phyloP scores from a whole-genome alignment of 225 moss, liverwort and hornwort genomes.

The Lunularia cruciata region DNA sequence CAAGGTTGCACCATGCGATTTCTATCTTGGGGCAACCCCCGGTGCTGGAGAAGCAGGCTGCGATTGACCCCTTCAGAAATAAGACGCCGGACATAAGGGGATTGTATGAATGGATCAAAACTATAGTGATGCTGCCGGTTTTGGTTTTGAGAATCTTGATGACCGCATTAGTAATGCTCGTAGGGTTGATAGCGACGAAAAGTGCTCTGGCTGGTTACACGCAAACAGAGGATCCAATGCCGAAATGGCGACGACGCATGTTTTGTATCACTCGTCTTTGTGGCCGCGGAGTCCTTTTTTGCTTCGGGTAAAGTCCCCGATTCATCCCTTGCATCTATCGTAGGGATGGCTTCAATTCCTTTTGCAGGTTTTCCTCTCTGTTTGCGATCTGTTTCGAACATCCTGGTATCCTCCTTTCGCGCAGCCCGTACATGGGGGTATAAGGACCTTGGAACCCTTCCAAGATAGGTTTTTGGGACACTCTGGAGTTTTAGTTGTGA shows the following conservation, averaged over 20 bases:
- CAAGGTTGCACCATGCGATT: constrained; percentile 49
- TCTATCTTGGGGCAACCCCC: constrained; percentile 52
- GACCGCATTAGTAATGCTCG: constrained; percentile 49
- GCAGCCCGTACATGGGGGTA: too few species aligned
- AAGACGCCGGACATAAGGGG: constrained; percentile 58
- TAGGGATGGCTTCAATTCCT: background rate
- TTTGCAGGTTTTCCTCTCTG: background rate
- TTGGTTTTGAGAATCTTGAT: constrained; percentile 60
- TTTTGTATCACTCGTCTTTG: constrained; percentile 72
- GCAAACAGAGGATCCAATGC: constrained; percentile 45
- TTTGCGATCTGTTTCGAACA: too few species aligned
- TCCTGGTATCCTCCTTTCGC: too few species aligned
- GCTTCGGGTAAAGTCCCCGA: constrained; percentile 59
- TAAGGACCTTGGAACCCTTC: too few species aligned
- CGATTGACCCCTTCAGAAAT: constrained; percentile 76
- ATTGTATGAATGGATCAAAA: constrained; percentile 65
- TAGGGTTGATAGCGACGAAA: constrained; percentile 61
- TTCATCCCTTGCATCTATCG: background rate
- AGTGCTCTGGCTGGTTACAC: constrained; percentile 61
- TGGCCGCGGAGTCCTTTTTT: constrained; percentile 67
- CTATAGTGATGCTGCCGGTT: constrained; percentile 58
- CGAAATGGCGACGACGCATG: constrained; percentile 66
- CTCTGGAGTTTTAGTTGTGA: too few species aligned
- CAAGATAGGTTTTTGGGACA: too few species aligned
- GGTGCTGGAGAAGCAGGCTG: constrained; percentile 42